Evolutionary conservation across 495 filamentous ascomycete genomes (phyloP), one percentile per base, ranked within the genome.

Genomic region (Annulohypoxylon stygium): DNA sequence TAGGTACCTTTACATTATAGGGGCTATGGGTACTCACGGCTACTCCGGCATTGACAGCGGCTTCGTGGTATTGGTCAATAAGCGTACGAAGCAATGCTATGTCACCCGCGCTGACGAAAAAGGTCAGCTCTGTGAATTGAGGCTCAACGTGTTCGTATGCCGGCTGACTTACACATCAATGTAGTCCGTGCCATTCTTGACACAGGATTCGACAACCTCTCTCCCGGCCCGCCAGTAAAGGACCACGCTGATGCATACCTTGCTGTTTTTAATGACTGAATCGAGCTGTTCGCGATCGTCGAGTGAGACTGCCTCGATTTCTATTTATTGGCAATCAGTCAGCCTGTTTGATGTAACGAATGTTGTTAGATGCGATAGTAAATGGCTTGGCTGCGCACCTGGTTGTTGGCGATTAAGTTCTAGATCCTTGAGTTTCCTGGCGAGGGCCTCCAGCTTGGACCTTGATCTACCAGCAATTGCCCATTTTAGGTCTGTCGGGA

Each of bases 401-500:
- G 92, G 92, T 53, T 90, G 85, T 53, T 81, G 63, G 37, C 92
- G 87, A 77, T 93, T 88, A 8, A 85, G 81, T 74, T 90, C 91
- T 55, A 92, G 74, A 14, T 73, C 65, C 64, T 88, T 88, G 60
- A 93, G 80, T 65, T 91, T 88, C 68, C 86, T 78, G 9, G 86
- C 86, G 16, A 94, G 80, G 30, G 74, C 74, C 67, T 90, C 84
- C 18, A 96, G 81, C 75, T 93, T 95, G 37, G 81, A 78, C 34
- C 80, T 78, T 4, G 90, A 93, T 43, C 93, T 89, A n/a, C 93
- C 93, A 10, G 91, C 91, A 51, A 96, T 83, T 30, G 92, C 93
- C 93, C 93, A 96, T 83, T 88, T 91, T 53, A 96, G 76, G 75
- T 90, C 84, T 16, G 90, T 93, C 0, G 93, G 91, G 4, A 90